These are phyloP conservation scores for Podaxis sp. DNA, from an alignment of 768 basidiomycete species.

Conservation along the genomic window DNA sequence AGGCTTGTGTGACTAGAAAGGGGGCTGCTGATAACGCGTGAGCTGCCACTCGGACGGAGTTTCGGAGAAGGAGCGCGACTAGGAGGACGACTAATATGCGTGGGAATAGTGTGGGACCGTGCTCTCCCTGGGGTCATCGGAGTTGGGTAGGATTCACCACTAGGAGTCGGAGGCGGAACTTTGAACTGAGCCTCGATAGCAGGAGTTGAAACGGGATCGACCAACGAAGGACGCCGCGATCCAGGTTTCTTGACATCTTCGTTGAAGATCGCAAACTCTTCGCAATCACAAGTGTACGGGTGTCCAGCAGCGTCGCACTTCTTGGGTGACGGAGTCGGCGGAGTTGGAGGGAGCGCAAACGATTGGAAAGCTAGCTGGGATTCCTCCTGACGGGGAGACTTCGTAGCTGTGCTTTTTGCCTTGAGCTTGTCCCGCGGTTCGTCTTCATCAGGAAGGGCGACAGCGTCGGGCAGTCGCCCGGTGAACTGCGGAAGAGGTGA, in stretches of 20 bases:
- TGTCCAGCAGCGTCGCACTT: constrained; percentile 24
- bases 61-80: constrained; percentile 21
- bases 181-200: constrained; percentile 6
- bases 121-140: constrained; percentile 23
- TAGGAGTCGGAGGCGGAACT: constrained; percentile 15
- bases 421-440: constrained; percentile 21
- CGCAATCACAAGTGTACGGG: constrained; percentile 23
- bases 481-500: constrained; percentile 46
- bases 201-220: constrained; percentile 2
- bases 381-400: not conserved
- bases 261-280: constrained; percentile 15
- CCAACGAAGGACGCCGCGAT: constrained; percentile 1
- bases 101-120: constrained; percentile 31
- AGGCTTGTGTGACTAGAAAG: constrained; percentile 20
- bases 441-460: constrained; percentile 29
- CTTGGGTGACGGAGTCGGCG: constrained; percentile 8
- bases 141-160: constrained; percentile 10
- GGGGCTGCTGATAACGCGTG: constrained; percentile 11
- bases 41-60: constrained; percentile 2
- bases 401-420: not conserved
- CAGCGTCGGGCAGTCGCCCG: constrained; percentile 35
- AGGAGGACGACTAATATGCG: constrained; percentile 26
- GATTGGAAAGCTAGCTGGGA: not conserved
- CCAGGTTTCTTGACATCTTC: constrained; percentile 9
- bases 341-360: not conserved